A percentile compares a stretch with the other conserved stretches of the same genome.
Conservation (phyloP, 306 rosid genomes). For the Rosa persica region DNA sequence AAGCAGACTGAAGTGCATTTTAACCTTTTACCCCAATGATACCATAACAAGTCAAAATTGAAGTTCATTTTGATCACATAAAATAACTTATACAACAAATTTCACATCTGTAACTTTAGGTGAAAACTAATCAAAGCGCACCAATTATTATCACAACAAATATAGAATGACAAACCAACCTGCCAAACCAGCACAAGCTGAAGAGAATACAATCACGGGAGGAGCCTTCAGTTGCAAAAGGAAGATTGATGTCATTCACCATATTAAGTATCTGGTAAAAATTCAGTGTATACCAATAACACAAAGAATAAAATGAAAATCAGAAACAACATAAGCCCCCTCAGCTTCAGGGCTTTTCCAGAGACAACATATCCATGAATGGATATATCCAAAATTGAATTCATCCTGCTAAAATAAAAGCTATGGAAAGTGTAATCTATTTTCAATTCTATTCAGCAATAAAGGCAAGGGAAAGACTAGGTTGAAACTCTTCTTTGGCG, state of each 20-base stretch:
- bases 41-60: background rate
- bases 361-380: background rate
- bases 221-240: slow-evolving; percentile 68
- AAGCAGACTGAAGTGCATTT: background rate
- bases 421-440: background rate
- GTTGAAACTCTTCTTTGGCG: background rate
- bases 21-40: background rate
- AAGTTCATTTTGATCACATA: background rate
- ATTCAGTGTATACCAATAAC: background rate
- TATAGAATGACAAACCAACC: slow-evolving; percentile 37
- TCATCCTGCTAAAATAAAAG: background rate
- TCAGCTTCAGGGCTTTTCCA: background rate
- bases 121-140: background rate
- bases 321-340: background rate
- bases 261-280: background rate
- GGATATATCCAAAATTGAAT: background rate
- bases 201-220: slow-evolving; percentile 88
- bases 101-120: background rate
- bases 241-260: slow-evolving; percentile 6
- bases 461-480: background rate
- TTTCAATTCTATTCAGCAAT: background rate
- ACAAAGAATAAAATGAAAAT: background rate
- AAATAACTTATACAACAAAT: background rate
- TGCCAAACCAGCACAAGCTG: slow-evolving; percentile 87
- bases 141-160: background rate